These are phyloP conservation scores for Chaetomium olivaceum DNA, from an alignment of 2,329 filamentous ascomycete species.

Conservation along the genomic window DNA sequence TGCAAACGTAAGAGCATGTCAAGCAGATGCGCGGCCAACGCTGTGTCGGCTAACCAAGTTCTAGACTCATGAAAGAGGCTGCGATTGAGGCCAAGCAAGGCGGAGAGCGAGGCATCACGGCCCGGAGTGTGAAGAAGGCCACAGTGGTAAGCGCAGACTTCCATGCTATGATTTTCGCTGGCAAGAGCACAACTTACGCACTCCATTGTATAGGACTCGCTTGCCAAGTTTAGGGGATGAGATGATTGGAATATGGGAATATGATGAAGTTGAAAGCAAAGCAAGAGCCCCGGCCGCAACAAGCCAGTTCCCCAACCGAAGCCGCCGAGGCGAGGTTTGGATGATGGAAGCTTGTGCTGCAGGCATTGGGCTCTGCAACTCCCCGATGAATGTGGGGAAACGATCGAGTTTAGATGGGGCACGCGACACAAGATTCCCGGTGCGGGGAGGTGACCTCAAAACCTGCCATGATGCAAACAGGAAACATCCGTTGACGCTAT, in stretches of 20 bases:
- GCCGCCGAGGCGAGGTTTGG: background rate
- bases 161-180: no score
- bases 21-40: no score
- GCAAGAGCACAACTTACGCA: slow-evolving; percentile 13
- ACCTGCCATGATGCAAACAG: background rate
- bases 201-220: slow-evolving; percentile 52
- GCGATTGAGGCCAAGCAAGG: slow-evolving; percentile 72
- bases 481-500: background rate
- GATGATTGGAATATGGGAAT: background rate
- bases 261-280: background rate
- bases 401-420: background rate
- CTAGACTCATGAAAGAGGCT: slow-evolving; percentile 76
- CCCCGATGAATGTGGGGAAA: slow-evolving; percentile 2
- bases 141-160: slow-evolving; percentile 61
- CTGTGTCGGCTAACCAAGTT: background rate
- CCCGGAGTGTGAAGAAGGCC: slow-evolving; percentile 74
- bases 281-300: background rate
- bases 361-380: background rate
- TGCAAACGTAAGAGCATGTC: slow-evolving; percentile 57
- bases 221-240: slow-evolving; percentile 70
- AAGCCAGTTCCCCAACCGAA: slow-evolving; percentile 1
- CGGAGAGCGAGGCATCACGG: slow-evolving; percentile 72
- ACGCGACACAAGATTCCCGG: slow-evolving; percentile 10
- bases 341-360: background rate
- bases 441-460: background rate